Evolutionary conservation across 2,329 filamentous ascomycete species (phyloP).

Genomic region (Cercospora citrullina): DNA sequence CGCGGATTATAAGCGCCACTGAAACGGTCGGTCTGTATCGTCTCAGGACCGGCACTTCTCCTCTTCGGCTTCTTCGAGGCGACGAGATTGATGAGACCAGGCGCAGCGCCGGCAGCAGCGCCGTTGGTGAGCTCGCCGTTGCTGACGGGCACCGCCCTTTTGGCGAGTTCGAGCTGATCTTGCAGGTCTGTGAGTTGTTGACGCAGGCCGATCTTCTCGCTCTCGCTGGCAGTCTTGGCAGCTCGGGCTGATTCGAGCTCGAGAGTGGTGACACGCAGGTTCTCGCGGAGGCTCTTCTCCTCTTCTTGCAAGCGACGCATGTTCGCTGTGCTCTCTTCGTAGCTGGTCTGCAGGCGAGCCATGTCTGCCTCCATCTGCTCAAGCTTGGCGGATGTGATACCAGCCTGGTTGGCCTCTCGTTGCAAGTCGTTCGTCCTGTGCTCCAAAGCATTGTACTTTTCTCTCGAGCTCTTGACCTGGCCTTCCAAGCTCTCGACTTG

Average conservation of each 20-base stretch:
- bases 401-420: slow-evolving; percentile 94
- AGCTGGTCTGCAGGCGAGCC: slow-evolving; percentile 82
- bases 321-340: slow-evolving; percentile 85
- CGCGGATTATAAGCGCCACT: slow-evolving; percentile 91
- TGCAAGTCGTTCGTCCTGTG: slow-evolving; percentile 90
- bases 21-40: slow-evolving; percentile 82
- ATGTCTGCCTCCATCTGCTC: slow-evolving; percentile 94
- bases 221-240: slow-evolving; percentile 73
- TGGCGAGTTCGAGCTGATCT: slow-evolving; percentile 87
- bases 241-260: slow-evolving; percentile 80
- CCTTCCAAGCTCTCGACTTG: slow-evolving; percentile 95
- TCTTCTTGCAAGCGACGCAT: slow-evolving; percentile 95
- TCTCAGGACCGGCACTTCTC: slow-evolving; percentile 84
- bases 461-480: slow-evolving; percentile 96
- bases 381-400: slow-evolving; percentile 87
- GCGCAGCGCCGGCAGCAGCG: slow-evolving; percentile 53
- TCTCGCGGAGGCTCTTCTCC: slow-evolving; percentile 81
- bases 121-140: slow-evolving; percentile 68
- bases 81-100: slow-evolving; percentile 92
- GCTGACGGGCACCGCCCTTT: slow-evolving; percentile 67
- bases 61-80: slow-evolving; percentile 96
- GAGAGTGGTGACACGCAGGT: slow-evolving; percentile 72
- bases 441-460: slow-evolving; percentile 85
- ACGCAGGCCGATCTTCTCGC: slow-evolving; percentile 79
- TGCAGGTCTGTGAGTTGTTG: slow-evolving; percentile 88